Evolutionary conservation across 768 basidiomycete species (phyloP).

Genomic region (Amanita rimosa): DNA sequence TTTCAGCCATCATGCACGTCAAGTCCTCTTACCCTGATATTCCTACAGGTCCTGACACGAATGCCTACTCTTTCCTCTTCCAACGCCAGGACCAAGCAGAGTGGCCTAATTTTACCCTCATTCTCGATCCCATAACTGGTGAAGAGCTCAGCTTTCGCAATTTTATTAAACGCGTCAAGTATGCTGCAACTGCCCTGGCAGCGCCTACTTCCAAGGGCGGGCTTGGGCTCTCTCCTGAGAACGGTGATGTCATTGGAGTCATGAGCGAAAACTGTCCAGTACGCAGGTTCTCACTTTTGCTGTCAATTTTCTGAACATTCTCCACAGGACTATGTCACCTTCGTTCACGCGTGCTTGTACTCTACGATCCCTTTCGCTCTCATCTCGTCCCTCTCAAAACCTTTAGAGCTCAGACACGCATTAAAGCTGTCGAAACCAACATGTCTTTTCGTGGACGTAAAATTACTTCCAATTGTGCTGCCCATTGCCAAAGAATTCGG

Average conservation of each 20-base stretch:
- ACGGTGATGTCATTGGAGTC: constrained; percentile 55
- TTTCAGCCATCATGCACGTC: constrained; percentile 32
- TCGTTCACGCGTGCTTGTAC: constrained; percentile 20
- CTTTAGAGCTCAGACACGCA: constrained; percentile 26
- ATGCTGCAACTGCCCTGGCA: constrained; percentile 47
- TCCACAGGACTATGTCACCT: constrained; percentile 22
- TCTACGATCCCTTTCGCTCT: constrained; percentile 22
- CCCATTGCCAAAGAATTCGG: constrained; percentile 23
- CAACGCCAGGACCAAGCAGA: constrained; percentile 39
- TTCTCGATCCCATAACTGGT: constrained; percentile 46
- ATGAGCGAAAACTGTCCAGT: constrained; percentile 63
- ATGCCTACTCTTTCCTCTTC: constrained; percentile 45
- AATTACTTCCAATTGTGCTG: constrained; percentile 17
- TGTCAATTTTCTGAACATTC: not conserved
- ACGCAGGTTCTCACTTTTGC: constrained; percentile 12
- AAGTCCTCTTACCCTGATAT: constrained; percentile 47
- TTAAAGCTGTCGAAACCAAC: constrained; percentile 21
- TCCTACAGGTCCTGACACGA: constrained; percentile 35
- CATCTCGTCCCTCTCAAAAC: constrained; percentile 25
- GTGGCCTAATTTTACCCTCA: constrained; percentile 45
- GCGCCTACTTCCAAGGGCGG: constrained; percentile 39
- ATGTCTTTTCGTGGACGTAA: constrained; percentile 23
- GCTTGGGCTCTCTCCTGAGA: constrained; percentile 32
- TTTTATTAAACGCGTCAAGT: constrained; percentile 37
- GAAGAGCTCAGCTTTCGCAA: constrained; percentile 32